phyloP scores from a whole-genome alignment of 148 eudicot species.

The Arbutus unedo region DNA sequence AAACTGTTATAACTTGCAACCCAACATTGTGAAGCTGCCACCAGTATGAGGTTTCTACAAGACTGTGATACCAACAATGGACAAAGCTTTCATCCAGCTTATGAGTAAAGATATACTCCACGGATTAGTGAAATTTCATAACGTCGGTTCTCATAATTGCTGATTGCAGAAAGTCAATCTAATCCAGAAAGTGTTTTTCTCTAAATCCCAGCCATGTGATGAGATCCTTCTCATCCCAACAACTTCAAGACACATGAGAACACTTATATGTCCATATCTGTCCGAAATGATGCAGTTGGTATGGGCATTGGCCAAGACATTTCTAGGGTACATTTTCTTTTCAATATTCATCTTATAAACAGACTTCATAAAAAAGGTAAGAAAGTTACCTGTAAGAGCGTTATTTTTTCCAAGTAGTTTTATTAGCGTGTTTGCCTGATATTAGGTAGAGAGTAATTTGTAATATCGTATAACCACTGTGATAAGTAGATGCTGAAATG shows the following conservation, averaged over 20 bases:
- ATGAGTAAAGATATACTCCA: neutral
- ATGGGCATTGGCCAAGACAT: neutral
- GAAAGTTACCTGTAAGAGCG: neutral
- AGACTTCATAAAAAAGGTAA: neutral
- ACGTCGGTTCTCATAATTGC: neutral
- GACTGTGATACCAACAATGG: neutral
- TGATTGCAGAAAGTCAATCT: conserved; percentile 8
- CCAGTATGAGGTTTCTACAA: neutral
- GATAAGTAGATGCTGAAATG: neutral
- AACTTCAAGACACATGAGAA: neutral
- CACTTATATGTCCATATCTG: neutral
- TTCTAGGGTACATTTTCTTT: neutral
- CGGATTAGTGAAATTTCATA: neutral
- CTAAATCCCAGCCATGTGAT: neutral
- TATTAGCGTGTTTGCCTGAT: neutral
- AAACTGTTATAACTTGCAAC: neutral
- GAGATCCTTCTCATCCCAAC: neutral
- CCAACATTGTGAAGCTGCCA: neutral
- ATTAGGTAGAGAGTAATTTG: neutral
- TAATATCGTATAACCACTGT: neutral
- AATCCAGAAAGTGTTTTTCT: neutral
- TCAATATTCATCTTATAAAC: neutral
- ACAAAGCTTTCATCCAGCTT: neutral
- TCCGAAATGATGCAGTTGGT: neutral
- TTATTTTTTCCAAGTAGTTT: neutral